Evolutionary conservation across 1,284 basidiomycete species (phyloP).

Genomic region (Ustilago bromivora): DNA sequence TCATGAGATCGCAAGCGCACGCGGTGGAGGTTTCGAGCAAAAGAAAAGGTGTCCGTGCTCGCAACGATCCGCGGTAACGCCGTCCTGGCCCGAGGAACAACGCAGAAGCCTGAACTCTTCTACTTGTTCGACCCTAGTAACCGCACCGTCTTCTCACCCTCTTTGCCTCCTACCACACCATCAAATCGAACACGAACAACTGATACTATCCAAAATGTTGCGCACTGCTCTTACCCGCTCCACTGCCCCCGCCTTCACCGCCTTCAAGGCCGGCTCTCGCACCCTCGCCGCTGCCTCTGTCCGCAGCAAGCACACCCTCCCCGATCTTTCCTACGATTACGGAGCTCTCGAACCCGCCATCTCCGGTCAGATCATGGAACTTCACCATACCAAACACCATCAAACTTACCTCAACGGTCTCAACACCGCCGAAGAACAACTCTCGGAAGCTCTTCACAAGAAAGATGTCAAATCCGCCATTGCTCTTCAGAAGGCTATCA

Average conservation of each 20-base stretch:
- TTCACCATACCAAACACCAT: constrained; percentile 69
- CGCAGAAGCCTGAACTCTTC: background rate
- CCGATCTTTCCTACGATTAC: constrained; percentile 67
- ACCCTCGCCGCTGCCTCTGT: constrained; percentile 26
- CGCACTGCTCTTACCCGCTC: constrained; percentile 54
- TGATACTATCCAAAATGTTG: constrained; percentile 36
- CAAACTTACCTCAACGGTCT: constrained; percentile 69
- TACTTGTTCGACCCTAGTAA: background rate
- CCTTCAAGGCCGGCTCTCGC: constrained; percentile 27
- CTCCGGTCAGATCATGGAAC: constrained; percentile 67
- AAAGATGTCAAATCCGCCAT: constrained; percentile 61
- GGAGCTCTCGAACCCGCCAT: constrained; percentile 68
- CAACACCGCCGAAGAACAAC: constrained; percentile 65
- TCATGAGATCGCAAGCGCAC: background rate
- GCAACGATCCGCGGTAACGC: constrained; percentile 1
- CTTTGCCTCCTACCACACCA: background rate
- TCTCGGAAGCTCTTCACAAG: constrained; percentile 57
- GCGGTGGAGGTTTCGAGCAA: constrained; percentile 18
- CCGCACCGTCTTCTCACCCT: background rate
- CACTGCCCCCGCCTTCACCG: constrained; percentile 18
- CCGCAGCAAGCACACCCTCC: constrained; percentile 68
- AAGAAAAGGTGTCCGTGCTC: constrained; percentile 19
- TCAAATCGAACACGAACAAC: background rate
- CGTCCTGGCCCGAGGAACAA: constrained; percentile 13
- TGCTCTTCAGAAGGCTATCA: constrained; percentile 62